Percentiles rank a stretch among this genome's conserved stretches.
phyloP scores from a whole-genome alignment of 352 stramenopile genomes.

The Pythium brachiatum region DNA sequence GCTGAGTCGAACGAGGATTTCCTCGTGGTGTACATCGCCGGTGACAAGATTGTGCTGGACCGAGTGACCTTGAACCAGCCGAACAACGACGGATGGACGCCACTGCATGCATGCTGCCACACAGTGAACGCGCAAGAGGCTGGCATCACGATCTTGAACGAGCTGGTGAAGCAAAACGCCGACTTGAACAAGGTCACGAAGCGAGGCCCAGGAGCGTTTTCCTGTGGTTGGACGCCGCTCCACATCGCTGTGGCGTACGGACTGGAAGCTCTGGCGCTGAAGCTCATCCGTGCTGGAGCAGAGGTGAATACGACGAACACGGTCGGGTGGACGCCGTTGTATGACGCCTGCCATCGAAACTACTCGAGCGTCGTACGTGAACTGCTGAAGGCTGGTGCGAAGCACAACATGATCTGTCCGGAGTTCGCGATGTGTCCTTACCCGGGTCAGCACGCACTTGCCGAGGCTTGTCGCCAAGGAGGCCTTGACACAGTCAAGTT shows the following conservation, averaged over 20 bases:
- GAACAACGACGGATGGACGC: conserved; percentile 82
- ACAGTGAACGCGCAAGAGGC: conserved; percentile 69
- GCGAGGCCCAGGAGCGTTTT: conserved; percentile 70
- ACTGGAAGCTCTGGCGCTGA: conserved; percentile 64
- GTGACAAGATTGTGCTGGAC: conserved; percentile 75
- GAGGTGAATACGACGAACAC: conserved; percentile 72
- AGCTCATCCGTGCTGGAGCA: conserved; percentile 64
- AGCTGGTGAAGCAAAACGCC: conserved; percentile 49
- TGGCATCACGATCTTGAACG: conserved; percentile 69
- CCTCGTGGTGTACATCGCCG: conserved; percentile 61
- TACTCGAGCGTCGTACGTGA: conserved; percentile 60
- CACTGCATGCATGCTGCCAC: conserved; percentile 72
- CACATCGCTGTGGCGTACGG: conserved; percentile 80
- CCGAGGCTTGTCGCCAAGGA: conserved; percentile 69
- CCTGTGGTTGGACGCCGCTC: conserved; percentile 72
- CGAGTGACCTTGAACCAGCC: conserved; percentile 56
- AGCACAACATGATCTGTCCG: conserved; percentile 61
- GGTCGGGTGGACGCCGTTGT: conserved; percentile 72
- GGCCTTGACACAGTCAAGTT: conserved; percentile 62
- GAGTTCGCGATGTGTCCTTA: conserved; percentile 81
- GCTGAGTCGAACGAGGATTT: conserved; percentile 45
- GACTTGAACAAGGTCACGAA: conserved; percentile 65
- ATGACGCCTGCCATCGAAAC: conserved; percentile 73
- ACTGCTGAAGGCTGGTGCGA: conserved; percentile 62
- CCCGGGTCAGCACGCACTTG: conserved; percentile 59